These are phyloP conservation scores for Emergomyces pasteurianus DNA, from an alignment of 2,329 filamentous ascomycete species.

Conservation along the genomic window DNA sequence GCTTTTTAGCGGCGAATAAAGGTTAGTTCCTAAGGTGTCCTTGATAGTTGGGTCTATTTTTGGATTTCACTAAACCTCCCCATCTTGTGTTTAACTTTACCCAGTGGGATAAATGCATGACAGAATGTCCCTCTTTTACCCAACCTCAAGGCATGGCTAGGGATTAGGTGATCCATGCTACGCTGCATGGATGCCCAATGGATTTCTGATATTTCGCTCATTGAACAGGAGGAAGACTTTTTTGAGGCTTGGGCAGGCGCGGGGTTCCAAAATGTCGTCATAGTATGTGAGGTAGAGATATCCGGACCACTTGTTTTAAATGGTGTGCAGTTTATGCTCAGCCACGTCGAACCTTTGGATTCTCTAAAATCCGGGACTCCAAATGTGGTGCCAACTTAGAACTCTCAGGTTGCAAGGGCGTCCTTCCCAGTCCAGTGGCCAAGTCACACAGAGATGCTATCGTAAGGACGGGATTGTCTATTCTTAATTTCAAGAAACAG, in stretches of 20 bases:
- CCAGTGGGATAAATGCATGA: neutral
- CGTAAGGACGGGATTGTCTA: too few species aligned
- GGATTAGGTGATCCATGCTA: neutral
- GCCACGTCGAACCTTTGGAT: too few species aligned
- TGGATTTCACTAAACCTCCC: neutral
- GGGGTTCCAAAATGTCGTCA: neutral
- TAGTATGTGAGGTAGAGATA: neutral
- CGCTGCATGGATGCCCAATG: neutral
- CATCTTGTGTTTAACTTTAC: neutral
- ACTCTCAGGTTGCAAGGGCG: too few species aligned
- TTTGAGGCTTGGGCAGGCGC: neutral
- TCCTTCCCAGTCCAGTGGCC: too few species aligned
- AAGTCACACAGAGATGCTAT: too few species aligned
- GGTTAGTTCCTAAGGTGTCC: neutral
- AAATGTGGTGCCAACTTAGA: too few species aligned
- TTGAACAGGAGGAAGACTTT: neutral
- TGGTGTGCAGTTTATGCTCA: neutral
- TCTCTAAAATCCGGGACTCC: too few species aligned
- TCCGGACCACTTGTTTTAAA: neutral
- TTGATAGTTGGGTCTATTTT: neutral
- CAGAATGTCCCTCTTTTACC: neutral
- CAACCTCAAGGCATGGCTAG: neutral
- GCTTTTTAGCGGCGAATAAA: neutral
- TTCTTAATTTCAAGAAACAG: too few species aligned
- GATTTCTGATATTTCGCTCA: neutral